These are phyloP conservation scores for Tolypocladium endophyticum DNA, from an alignment of 2,329 filamentous ascomycete genomes.

Conservation along the genomic window DNA sequence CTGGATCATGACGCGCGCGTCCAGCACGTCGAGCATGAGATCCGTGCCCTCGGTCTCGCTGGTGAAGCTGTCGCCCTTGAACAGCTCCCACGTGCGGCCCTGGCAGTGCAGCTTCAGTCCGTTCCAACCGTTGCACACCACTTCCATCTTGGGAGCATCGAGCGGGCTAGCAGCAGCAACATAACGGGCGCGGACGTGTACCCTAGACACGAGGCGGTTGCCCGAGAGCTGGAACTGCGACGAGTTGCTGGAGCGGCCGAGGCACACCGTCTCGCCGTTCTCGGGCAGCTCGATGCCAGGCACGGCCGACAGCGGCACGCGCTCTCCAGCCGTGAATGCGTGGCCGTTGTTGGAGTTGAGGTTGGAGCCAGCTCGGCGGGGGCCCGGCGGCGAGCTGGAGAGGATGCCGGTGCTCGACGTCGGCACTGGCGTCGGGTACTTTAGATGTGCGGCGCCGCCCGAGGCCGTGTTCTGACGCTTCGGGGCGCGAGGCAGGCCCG, in stretches of 20 bases:
- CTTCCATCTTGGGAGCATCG: constrained; percentile 69
- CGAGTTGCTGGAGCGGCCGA: constrained; percentile 90
- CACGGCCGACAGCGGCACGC: constrained; percentile 72
- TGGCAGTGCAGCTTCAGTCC: constrained; percentile 88
- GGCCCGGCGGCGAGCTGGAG: constrained; percentile 68
- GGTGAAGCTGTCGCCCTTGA: constrained; percentile 80
- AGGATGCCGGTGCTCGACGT: constrained; percentile 90
- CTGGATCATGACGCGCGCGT: constrained; percentile 76
- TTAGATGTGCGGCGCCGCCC: constrained; percentile 38
- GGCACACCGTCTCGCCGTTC: constrained; percentile 70
- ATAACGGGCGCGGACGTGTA: constrained; percentile 85
- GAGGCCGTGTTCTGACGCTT: constrained; percentile 53
- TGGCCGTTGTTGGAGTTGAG: background rate
- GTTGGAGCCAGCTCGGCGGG: background rate
- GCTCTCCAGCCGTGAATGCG: constrained; percentile 43
- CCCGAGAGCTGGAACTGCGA: constrained; percentile 91
- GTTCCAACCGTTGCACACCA: constrained; percentile 93
- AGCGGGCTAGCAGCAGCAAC: constrained; percentile 57
- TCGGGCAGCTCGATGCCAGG: constrained; percentile 72
- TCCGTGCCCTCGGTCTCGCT: constrained; percentile 81
- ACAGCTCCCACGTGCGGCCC: constrained; percentile 73
- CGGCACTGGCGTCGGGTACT: constrained; percentile 87
- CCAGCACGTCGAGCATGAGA: constrained; percentile 92
- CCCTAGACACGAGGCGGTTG: constrained; percentile 84
- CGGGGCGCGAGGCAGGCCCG: constrained; percentile 54